Evolutionary conservation across 139 green algal genomes (phyloP).

Genomic region (Chlorokybus atmophyticus): DNA sequence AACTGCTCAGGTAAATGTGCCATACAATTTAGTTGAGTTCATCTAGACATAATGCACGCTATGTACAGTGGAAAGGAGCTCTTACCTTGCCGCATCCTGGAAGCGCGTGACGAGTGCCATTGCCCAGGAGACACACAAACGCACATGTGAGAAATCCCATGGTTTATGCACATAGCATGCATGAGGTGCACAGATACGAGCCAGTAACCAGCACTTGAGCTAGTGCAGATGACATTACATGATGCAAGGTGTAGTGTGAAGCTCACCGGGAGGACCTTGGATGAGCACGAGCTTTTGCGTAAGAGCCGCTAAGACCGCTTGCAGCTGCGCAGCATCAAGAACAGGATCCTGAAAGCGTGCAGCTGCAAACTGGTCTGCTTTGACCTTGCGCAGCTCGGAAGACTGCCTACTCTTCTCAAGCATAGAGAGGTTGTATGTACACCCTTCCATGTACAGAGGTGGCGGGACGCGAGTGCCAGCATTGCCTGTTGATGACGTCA

Average conservation of each 20-base stretch:
- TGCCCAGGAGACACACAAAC: neutral
- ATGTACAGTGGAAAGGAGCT: neutral
- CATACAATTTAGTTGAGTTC: conserved; percentile 1
- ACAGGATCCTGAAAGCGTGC: conserved; percentile 6
- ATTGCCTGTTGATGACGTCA: conserved; percentile 1
- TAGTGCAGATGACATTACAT: conserved; percentile 4
- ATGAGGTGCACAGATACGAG: neutral
- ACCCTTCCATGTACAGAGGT: neutral
- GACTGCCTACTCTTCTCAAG: conserved; percentile 1
- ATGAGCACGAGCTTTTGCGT: conserved; percentile 47
- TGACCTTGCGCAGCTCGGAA: neutral
- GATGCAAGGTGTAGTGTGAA: conserved; percentile 18
- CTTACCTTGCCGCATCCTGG: neutral
- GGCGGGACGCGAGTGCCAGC: neutral
- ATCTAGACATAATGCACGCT: neutral
- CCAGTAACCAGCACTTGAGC: neutral
- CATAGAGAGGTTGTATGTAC: neutral
- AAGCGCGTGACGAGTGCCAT: neutral
- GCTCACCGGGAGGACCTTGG: conserved; percentile 55
- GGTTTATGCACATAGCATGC: neutral
- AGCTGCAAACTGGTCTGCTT: neutral
- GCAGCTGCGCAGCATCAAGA: conserved; percentile 32
- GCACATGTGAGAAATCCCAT: neutral
- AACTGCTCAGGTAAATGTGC: conserved; percentile 1
- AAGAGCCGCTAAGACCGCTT: conserved; percentile 34